phyloP scores from a whole-genome alignment of 257 asterid species.

The Penstemon barbatus region DNA sequence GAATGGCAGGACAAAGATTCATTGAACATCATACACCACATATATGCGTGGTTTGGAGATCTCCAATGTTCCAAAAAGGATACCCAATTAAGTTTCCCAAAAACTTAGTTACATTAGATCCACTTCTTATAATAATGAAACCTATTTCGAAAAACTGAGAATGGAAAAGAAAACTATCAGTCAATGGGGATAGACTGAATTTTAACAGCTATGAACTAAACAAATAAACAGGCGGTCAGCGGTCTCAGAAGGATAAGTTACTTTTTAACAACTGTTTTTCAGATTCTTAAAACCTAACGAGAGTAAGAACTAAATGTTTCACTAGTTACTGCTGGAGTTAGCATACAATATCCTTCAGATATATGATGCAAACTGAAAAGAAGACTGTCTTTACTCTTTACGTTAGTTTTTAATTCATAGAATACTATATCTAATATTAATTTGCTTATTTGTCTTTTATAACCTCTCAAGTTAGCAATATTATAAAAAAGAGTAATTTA shows the following conservation, averaged over 20 bases:
- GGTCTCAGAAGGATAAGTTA: neutral
- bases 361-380: neutral
- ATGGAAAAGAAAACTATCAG: constrained; percentile 8
- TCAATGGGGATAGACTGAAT: constrained; percentile 1
- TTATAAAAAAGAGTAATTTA: too few species aligned
- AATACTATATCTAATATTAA: too few species aligned
- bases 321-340: neutral
- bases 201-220: neutral
- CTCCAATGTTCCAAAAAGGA: constrained; percentile 5
- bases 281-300: too few species aligned
- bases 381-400: too few species aligned
- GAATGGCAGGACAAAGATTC: constrained; percentile 9
- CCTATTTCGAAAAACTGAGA: constrained; percentile 11
- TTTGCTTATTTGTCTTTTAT: too few species aligned
- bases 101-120: constrained; percentile 3
- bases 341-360: neutral
- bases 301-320: neutral
- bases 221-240: neutral
- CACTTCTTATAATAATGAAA: constrained; percentile 4
- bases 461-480: too few species aligned
- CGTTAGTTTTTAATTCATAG: too few species aligned
- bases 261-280: neutral
- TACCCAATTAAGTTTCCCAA: constrained; percentile 2
- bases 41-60: constrained; percentile 7
- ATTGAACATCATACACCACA: constrained; percentile 7